Evolutionary conservation across 78 protist species (phyloP).

Genomic region (Mantamonas sphyraenae): DNA sequence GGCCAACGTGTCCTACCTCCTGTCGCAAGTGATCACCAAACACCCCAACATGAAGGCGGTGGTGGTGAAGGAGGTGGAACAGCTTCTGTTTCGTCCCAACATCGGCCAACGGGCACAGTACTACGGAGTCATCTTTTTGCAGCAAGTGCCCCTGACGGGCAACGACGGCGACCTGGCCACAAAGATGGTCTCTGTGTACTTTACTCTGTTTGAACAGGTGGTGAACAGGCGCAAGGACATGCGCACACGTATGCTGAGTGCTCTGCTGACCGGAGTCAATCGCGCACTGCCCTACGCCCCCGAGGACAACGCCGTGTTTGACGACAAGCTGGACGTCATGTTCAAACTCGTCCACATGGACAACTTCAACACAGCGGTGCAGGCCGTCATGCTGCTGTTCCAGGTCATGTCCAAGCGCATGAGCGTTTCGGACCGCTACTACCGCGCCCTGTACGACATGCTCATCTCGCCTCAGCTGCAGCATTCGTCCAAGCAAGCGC

Average conservation of each 20-base stretch:
- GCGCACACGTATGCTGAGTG: not conserved
- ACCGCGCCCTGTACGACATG: conserved; percentile 14
- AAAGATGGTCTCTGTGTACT: conserved; percentile 15
- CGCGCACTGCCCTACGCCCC: conserved; percentile 33
- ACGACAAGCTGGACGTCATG: conserved; percentile 12
- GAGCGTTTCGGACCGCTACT: conserved; percentile 11
- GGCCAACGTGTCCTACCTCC: conserved; percentile 15
- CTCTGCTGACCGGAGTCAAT: conserved; percentile 35
- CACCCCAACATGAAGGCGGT: conserved; percentile 57
- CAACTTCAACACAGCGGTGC: conserved; percentile 16
- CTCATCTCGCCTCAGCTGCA: not conserved
- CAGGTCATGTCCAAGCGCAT: conserved; percentile 1
- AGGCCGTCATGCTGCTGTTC: conserved; percentile 28
- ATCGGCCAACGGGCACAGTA: conserved; percentile 33
- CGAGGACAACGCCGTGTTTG: not conserved
- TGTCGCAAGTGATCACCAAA: conserved; percentile 15
- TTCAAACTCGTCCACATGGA: conserved; percentile 19
- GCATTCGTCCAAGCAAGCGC: conserved; percentile 14
- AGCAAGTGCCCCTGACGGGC: conserved; percentile 15
- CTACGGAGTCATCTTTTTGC: conserved; percentile 18
- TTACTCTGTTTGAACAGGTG: conserved; percentile 17
- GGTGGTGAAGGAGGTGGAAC: conserved; percentile 39
- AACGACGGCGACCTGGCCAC: not conserved
- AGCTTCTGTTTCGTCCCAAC: conserved; percentile 41
- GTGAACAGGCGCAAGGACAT: not conserved